Conservation (phyloP, 495 filamentous ascomycete genomes). For the Cercophora scortea region DNA sequence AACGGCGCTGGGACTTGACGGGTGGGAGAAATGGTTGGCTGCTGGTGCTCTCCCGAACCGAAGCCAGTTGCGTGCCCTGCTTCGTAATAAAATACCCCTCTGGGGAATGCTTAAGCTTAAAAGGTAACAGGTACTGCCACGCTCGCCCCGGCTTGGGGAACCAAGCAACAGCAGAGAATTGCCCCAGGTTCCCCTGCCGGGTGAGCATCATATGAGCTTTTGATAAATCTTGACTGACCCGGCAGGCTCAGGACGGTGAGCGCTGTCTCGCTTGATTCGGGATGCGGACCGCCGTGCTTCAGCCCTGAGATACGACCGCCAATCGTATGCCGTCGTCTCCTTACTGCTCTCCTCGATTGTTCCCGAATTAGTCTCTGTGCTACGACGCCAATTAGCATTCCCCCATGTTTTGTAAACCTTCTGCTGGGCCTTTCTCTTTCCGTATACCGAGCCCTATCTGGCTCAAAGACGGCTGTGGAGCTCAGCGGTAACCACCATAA, state of each 20-base stretch:
- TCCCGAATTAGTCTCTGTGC: conserved; percentile 16
- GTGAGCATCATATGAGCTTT: neutral
- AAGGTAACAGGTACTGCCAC: conserved; percentile 4
- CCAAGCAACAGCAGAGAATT: neutral
- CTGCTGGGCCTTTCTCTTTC: no score
- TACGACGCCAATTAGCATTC: neutral
- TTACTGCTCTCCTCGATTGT: neutral
- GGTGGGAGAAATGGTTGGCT: neutral
- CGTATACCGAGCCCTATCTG: no score
- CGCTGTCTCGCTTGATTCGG: conserved; percentile 3
- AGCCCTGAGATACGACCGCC: conserved; percentile 10
- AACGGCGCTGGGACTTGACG: neutral
- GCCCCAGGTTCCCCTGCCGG: neutral
- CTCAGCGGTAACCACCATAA: no score
- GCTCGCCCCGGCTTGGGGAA: neutral
- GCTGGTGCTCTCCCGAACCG: no score
- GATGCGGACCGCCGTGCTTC: conserved; percentile 12
- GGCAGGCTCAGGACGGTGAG: neutral
- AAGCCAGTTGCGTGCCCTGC: neutral
- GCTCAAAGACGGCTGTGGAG: no score
- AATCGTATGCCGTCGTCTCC: conserved; percentile 2
- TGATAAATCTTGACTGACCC: neutral
- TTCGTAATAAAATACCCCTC: neutral
- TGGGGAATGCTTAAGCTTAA: conserved; percentile 7
- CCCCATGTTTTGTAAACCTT: neutral